Conservation (phyloP, 495 filamentous ascomycete genomes). For the Neurospora sp. region DNA sequence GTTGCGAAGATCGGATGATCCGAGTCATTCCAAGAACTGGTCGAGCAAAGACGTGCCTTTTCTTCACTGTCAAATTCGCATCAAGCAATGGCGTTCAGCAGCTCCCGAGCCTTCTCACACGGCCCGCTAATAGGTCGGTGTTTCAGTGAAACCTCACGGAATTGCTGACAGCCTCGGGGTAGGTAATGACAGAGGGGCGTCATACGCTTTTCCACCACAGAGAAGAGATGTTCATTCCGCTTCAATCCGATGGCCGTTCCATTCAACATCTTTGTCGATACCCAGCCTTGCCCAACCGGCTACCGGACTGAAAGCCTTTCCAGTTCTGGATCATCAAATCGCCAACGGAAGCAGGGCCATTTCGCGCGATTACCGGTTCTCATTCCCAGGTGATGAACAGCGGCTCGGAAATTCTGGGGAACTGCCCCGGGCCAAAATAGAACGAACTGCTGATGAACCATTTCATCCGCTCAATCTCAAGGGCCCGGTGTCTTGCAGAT, state of each 20-base stretch:
- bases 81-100: neutral
- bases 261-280: neutral
- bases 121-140: neutral
- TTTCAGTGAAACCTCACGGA: neutral
- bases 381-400: neutral
- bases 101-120: neutral
- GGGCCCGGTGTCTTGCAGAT: neutral
- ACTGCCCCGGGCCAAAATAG: neutral
- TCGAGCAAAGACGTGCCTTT: neutral
- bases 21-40: neutral
- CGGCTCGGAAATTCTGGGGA: neutral
- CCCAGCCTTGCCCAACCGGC: neutral
- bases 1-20: neutral
- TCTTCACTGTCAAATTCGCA: neutral
- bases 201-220: neutral
- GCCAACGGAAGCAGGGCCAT: neutral
- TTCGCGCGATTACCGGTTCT: neutral
- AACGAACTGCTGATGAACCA: neutral
- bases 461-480: neutral
- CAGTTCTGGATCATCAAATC: neutral
- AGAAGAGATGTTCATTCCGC: neutral
- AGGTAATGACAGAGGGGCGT: neutral
- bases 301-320: neutral
- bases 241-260: neutral
- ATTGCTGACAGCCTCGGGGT: neutral